Percentiles rank a stretch among this genome's conserved stretches.
Conservation (phyloP, 2,329 filamentous ascomycete genomes). For the Neonectria hederae region DNA sequence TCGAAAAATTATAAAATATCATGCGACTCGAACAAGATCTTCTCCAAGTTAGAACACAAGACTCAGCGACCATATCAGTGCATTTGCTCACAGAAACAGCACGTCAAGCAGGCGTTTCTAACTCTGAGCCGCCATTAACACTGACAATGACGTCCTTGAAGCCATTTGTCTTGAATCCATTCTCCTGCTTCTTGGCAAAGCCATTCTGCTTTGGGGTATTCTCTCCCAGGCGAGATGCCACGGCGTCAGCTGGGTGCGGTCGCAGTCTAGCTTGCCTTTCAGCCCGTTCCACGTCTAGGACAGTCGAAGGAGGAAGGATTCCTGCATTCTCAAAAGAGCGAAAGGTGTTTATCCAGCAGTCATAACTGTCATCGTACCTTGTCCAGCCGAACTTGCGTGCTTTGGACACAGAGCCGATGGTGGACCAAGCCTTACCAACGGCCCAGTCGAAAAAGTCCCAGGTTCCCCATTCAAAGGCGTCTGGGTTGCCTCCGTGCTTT, state of each 20-base stretch:
- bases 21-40: too few species aligned
- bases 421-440: constrained; percentile 32
- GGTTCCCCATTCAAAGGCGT: constrained; percentile 32
- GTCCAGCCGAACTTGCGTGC: constrained; percentile 34
- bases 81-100: neutral
- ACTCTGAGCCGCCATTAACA: neutral
- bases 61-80: neutral
- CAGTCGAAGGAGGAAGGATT: constrained; percentile 19
- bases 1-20: too few species aligned
- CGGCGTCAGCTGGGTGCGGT: constrained; percentile 22
- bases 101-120: neutral
- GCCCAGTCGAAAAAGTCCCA: constrained; percentile 36
- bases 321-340: constrained; percentile 32
- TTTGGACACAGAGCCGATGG: constrained; percentile 23
- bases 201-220: neutral
- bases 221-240: neutral
- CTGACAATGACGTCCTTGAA: neutral
- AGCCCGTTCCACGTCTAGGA: neutral
- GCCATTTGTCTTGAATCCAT: neutral
- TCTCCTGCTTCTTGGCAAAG: neutral
- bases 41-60: neutral
- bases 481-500: constrained; percentile 25
- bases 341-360: constrained; percentile 30
- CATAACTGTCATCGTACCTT: constrained; percentile 30
- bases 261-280: neutral